A percentile compares a stretch with the other conserved stretches of the same genome.
phyloP scores from a whole-genome alignment of 2,329 filamentous ascomycete species.

The Venturia carpophila region DNA sequence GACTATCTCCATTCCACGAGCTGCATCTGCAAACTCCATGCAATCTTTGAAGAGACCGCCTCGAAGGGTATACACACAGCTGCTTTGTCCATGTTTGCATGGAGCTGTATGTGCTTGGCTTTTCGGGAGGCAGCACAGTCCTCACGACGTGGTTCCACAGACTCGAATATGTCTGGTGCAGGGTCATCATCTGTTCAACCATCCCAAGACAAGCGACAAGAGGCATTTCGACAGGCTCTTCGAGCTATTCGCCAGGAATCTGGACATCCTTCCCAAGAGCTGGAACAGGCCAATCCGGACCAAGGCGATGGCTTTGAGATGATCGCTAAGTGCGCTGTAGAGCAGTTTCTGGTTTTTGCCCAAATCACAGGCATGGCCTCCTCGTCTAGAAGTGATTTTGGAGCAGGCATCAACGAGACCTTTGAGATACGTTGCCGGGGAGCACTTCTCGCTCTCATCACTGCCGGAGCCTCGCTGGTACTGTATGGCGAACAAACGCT shows the following conservation, averaged over 20 bases:
- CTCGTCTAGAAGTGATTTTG: not conserved
- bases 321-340: not conserved
- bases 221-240: constrained; percentile 3
- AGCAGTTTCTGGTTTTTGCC: constrained; percentile 8
- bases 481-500: constrained; percentile 13
- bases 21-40: constrained; percentile 65
- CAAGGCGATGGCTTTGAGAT: not conserved
- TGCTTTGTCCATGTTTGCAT: constrained; percentile 68
- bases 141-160: constrained; percentile 8
- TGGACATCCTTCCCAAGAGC: constrained; percentile 10
- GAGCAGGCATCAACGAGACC: not conserved
- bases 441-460: constrained; percentile 5
- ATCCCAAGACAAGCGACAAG: constrained; percentile 3
- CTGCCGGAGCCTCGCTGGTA: constrained; percentile 9
- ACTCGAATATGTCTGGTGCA: constrained; percentile 7
- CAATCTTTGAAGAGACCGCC: constrained; percentile 56
- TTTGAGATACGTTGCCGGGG: not conserved
- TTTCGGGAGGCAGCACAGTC: constrained; percentile 3
- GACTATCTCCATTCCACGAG: constrained; percentile 63
- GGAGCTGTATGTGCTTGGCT: constrained; percentile 56
- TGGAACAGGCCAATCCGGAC: constrained; percentile 4
- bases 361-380: constrained; percentile 13
- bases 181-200: not conserved
- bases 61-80: constrained; percentile 52
- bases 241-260: not conserved